Conservation (phyloP, 83 land plant species). For the Thuja plicata region DNA sequence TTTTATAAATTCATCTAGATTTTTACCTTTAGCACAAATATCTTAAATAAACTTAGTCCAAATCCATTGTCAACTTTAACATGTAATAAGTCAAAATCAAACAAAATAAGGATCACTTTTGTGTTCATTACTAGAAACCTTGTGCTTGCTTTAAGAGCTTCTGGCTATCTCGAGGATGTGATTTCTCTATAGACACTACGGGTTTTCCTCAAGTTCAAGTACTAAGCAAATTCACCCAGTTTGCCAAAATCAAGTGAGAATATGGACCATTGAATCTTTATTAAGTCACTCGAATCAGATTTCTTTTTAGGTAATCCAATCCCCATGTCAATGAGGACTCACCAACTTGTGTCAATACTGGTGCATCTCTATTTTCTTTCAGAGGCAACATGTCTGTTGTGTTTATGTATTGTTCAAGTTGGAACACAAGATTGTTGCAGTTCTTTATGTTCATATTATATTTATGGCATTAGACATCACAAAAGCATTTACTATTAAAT, state of each 20-base stretch:
- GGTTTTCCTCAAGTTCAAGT: background rate
- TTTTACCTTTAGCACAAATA: background rate
- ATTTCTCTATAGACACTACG: background rate
- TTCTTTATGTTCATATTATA: background rate
- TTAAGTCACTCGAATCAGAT: background rate
- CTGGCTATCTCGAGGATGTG: background rate
- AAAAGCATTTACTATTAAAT: background rate
- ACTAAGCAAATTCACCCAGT: background rate
- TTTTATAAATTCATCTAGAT: background rate
- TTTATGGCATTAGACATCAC: background rate
- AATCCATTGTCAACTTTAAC: background rate
- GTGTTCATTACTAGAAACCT: background rate
- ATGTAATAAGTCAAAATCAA: background rate
- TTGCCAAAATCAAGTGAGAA: background rate
- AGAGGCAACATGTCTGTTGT: background rate
- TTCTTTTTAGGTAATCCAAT: background rate
- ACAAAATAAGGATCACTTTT: background rate
- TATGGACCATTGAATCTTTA: background rate
- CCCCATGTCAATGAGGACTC: background rate
- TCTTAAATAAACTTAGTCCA: background rate
- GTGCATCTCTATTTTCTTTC: background rate
- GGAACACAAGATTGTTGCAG: background rate
- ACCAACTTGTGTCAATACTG: background rate
- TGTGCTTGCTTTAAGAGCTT: background rate
- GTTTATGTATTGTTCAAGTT: background rate